Conservation (phyloP, 179 eudicot genomes). For the Silene noctiflora region DNA sequence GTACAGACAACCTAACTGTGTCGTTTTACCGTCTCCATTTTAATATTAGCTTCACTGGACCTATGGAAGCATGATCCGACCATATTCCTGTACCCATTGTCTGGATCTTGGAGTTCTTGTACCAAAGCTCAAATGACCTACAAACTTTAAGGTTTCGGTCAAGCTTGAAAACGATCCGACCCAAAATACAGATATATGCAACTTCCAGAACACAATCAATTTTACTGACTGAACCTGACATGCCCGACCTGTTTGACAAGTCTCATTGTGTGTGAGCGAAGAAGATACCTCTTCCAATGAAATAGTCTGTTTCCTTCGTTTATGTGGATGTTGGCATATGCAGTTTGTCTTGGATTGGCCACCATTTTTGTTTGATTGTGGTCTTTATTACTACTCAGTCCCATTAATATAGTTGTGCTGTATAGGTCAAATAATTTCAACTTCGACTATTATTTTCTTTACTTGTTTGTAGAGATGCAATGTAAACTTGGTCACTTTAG, state of each 20-base stretch:
- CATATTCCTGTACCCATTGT: not conserved
- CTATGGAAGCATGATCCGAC: not conserved
- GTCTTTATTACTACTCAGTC: not conserved
- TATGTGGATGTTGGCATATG: not conserved
- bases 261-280: not conserved
- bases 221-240: too few relatives aligned
- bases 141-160: not conserved
- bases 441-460: too few relatives aligned
- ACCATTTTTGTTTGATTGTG: not conserved
- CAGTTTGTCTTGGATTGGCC: slow-evolving; percentile 3
- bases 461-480: too few relatives aligned
- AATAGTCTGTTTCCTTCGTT: too few relatives aligned
- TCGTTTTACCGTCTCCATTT: not conserved
- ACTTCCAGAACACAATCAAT: not conserved
- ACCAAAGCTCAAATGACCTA: not conserved
- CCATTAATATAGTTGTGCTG: too few relatives aligned
- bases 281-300: not conserved
- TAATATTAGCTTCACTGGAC: not conserved
- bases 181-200: not conserved
- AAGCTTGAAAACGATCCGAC: not conserved
- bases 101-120: not conserved
- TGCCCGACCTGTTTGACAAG: too few relatives aligned
- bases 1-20: not conserved
- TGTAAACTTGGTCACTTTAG: too few relatives aligned
- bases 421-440: too few relatives aligned